A percentile compares a stretch with the other conserved stretches of the same genome.
Conservation (phyloP, 1,284 basidiomycete genomes). For the Chalciporus sp. region DNA sequence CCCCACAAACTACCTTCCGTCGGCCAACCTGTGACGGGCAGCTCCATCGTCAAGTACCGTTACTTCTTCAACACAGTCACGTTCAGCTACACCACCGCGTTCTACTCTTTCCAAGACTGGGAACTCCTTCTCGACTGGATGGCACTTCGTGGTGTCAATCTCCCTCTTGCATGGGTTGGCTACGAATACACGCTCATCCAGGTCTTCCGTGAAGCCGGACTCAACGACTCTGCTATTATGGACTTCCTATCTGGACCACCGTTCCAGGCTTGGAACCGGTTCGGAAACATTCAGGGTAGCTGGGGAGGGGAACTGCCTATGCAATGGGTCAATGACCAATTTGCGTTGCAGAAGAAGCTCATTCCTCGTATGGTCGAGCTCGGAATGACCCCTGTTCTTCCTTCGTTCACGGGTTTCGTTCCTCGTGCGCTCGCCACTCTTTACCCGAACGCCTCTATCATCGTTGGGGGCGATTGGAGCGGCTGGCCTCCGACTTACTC, state of each 20-base stretch:
- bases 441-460: conserved; percentile 42
- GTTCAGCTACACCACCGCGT: conserved; percentile 45
- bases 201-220: conserved; percentile 42
- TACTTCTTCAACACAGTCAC: conserved; percentile 49
- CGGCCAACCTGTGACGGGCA: conserved; percentile 34
- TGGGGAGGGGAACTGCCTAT: conserved; percentile 41
- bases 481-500: conserved; percentile 38
- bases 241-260: conserved; percentile 44
- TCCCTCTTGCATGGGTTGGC: conserved; percentile 47
- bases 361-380: conserved; percentile 45
- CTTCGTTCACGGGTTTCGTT: conserved; percentile 48
- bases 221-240: conserved; percentile 39
- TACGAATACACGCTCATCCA: conserved; percentile 43
- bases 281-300: conserved; percentile 46
- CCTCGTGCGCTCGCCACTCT: conserved; percentile 36
- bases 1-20: conserved; percentile 35
- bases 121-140: conserved; percentile 48
- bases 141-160: conserved; percentile 45
- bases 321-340: conserved; percentile 45
- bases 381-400: conserved; percentile 48
- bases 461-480: conserved; percentile 39
- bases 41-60: conserved; percentile 41
- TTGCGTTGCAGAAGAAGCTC: conserved; percentile 40
- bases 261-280: conserved; percentile 47
- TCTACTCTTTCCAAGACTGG: conserved; percentile 46